Percentiles rank a stretch among this genome's conserved stretches.
Evolutionary conservation across 176 grass and related monocot species (phyloP).

Genomic region (Zea luxurians): DNA sequence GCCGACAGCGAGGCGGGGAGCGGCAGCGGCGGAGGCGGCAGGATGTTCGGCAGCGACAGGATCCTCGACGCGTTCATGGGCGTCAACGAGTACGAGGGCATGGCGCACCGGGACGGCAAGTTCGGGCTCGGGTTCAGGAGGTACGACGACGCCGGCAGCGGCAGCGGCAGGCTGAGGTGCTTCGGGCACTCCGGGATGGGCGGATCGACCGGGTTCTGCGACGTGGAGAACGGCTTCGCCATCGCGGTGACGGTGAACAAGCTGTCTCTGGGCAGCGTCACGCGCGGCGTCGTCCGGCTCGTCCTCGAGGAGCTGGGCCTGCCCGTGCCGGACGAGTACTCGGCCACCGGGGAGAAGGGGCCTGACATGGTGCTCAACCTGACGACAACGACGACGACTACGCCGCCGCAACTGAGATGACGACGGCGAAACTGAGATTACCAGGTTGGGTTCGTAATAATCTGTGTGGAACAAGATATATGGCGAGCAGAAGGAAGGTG

Average conservation of each 20-base stretch:
- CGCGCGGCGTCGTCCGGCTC: conserved; percentile 65
- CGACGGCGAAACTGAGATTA: neutral
- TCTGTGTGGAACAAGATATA: too few relatives aligned
- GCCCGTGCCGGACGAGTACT: conserved; percentile 84
- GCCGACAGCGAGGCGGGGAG: conserved; percentile 7
- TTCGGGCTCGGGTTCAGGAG: conserved; percentile 89
- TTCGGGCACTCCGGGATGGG: conserved; percentile 92
- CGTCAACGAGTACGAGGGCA: conserved; percentile 44
- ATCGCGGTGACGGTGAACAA: conserved; percentile 93
- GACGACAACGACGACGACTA: neutral
- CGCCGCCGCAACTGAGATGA: conserved; percentile 23
- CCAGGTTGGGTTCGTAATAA: too few relatives aligned
- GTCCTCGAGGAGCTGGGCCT: conserved; percentile 76
- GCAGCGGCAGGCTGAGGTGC: conserved; percentile 36
- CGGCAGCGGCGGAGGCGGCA: neutral
- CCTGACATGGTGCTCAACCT: conserved; percentile 85
- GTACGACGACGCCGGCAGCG: conserved; percentile 37
- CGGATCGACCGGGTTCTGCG: conserved; percentile 77
- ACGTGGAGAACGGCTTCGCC: conserved; percentile 66
- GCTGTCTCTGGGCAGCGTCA: conserved; percentile 72
- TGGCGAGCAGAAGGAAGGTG: too few relatives aligned
- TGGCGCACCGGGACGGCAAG: conserved; percentile 60
- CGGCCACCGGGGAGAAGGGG: conserved; percentile 64
- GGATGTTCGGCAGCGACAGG: conserved; percentile 55
- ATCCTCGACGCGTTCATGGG: conserved; percentile 69